Conservation (phyloP, 306 rosid genomes). For the Lathyrus aphaca region DNA sequence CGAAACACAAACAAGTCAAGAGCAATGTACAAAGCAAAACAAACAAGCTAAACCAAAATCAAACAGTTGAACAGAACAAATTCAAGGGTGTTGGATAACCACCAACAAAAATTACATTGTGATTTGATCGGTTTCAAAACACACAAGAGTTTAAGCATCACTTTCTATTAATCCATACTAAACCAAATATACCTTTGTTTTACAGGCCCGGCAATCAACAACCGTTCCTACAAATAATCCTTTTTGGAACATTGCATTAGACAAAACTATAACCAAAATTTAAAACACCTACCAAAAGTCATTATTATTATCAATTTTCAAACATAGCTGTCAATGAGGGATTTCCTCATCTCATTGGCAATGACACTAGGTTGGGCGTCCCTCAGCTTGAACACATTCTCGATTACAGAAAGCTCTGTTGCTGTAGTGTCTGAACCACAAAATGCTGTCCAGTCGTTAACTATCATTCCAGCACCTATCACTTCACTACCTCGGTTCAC, state of each 20-base stretch:
- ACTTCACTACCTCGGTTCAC: conserved; percentile 94
- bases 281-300: neutral
- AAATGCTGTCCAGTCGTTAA: conserved; percentile 94
- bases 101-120: too few relatives aligned
- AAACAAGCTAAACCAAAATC: too few relatives aligned
- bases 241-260: neutral
- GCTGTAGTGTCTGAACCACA: conserved; percentile 96
- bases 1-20: too few relatives aligned
- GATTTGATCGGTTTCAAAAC: too few relatives aligned
- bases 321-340: conserved; percentile 75
- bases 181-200: neutral
- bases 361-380: conserved; percentile 83
- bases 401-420: conserved; percentile 87
- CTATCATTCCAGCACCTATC: conserved; percentile 81
- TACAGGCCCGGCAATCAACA: neutral
- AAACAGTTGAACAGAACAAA: too few relatives aligned
- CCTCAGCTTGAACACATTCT: conserved; percentile 89
- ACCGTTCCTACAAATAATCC: neutral
- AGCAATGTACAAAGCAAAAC: too few relatives aligned
- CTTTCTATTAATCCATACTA: neutral
- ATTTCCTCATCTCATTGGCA: conserved; percentile 87
- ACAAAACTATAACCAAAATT: conserved; percentile 30
- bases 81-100: too few relatives aligned
- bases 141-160: neutral
- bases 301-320: conserved; percentile 41